phyloP scores from a whole-genome alignment of 305 asterid species.

The Fraxinus paxiana region DNA sequence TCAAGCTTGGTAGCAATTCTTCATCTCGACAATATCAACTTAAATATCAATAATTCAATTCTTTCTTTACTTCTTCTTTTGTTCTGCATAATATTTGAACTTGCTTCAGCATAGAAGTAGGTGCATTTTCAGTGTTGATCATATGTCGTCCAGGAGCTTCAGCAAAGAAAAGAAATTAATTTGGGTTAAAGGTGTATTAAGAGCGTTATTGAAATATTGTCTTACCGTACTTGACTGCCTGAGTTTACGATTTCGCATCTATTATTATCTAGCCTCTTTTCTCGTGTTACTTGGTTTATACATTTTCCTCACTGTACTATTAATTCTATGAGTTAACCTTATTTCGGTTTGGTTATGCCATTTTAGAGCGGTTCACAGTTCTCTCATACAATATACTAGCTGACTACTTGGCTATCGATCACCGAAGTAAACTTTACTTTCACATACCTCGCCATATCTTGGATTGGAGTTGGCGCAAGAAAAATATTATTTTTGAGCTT shows the following conservation, averaged over 20 bases:
- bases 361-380: constrained; percentile 78
- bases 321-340: constrained; percentile 10
- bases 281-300: constrained; percentile 1
- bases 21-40: not conserved
- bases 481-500: constrained; percentile 74
- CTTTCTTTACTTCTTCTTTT: not conserved
- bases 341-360: constrained; percentile 19
- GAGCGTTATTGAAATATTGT: not conserved
- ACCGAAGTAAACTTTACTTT: constrained; percentile 64
- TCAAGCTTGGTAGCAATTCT: constrained; percentile 2
- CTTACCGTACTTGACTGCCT: constrained; percentile 3
- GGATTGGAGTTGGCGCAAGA: constrained; percentile 93
- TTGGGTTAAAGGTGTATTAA: constrained; percentile 3
- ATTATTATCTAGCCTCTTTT: not conserved
- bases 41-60: not conserved
- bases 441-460: constrained; percentile 73
- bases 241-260: constrained; percentile 10
- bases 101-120: not conserved
- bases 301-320: not conserved
- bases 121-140: not conserved
- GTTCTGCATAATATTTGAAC: not conserved
- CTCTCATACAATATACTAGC: constrained; percentile 92
- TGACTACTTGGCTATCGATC: constrained; percentile 73
- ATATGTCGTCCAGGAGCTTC: not conserved
- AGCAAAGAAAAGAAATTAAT: not conserved